Percentiles rank a stretch among this genome's conserved stretches.
These are phyloP conservation scores for Cyanidiococcus yangmingshanensis DNA, from an alignment of 23 red algal species.

Conservation along the genomic window DNA sequence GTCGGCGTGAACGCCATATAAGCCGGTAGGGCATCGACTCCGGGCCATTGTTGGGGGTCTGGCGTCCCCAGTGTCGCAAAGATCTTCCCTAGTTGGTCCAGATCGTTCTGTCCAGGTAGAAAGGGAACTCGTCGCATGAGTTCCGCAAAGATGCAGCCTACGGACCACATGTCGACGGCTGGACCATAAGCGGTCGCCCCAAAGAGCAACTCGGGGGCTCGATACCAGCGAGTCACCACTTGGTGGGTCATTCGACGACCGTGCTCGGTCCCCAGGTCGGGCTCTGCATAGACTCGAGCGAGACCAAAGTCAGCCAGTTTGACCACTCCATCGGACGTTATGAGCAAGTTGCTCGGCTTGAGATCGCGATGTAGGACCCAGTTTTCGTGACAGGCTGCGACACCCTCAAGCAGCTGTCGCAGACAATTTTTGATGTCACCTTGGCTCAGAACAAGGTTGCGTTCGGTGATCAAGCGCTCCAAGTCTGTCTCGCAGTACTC, in stretches of 20 bases:
- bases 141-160: slow-evolving; percentile 98
- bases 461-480: slow-evolving; percentile 70
- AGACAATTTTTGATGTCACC: slow-evolving; percentile 69
- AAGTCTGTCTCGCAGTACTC: slow-evolving; percentile 92
- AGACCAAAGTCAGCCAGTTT: slow-evolving; percentile 96
- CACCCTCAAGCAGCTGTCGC: slow-evolving; percentile 62
- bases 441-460: slow-evolving; percentile 51
- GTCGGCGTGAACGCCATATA: slow-evolving; percentile 65
- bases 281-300: slow-evolving; percentile 56
- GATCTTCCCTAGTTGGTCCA: slow-evolving; percentile 92
- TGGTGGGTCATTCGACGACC: slow-evolving; percentile 54
- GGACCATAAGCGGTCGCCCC: slow-evolving; percentile 66
- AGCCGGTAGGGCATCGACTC: slow-evolving; percentile 52
- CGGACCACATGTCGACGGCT: slow-evolving; percentile 82
- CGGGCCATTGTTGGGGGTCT: slow-evolving; percentile 55
- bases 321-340: slow-evolving; percentile 69
- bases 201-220: slow-evolving; percentile 89
- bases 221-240: slow-evolving; percentile 97
- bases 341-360: slow-evolving; percentile 90
- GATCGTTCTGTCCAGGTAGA: slow-evolving; percentile 81
- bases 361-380: slow-evolving; percentile 92
- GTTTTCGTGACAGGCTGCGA: slow-evolving; percentile 53
- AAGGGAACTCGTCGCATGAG: slow-evolving; percentile 79
- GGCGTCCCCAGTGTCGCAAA: slow-evolving; percentile 76
- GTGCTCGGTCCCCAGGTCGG: slow-evolving; percentile 22